Percentiles rank a stretch among this genome's conserved stretches.
These are phyloP conservation scores for Simmondsia chinensis DNA, from an alignment of 148 eudicot species.

Conservation along the genomic window DNA sequence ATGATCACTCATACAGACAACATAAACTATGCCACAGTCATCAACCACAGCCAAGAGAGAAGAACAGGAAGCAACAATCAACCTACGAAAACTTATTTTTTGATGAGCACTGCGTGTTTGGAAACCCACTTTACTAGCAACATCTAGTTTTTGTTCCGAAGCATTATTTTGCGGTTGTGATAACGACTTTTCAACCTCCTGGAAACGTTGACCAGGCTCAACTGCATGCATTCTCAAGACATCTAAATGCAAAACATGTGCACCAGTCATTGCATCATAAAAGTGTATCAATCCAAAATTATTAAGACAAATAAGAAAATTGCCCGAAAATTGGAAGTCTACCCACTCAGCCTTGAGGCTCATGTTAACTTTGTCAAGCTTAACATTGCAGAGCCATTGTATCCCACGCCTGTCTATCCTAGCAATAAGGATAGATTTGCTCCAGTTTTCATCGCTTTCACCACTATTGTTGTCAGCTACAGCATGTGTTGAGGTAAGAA, in stretches of 20 bases:
- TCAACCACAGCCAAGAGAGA: conserved; percentile 62
- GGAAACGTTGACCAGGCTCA: conserved; percentile 16
- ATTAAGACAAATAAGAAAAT: conserved; percentile 69
- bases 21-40: conserved; percentile 58
- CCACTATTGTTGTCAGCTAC: conserved; percentile 11
- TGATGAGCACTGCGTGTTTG: conserved; percentile 12
- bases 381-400: conserved; percentile 70
- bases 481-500: conserved; percentile 24
- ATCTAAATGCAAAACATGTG: conserved; percentile 39
- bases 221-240: conserved; percentile 32
- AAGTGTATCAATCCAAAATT: conserved; percentile 46
- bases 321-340: conserved; percentile 71
- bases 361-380: conserved; percentile 33
- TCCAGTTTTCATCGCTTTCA: conserved; percentile 15
- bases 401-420: conserved; percentile 45
- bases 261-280: conserved; percentile 57
- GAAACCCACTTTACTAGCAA: conserved; percentile 6
- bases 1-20: conserved; percentile 33
- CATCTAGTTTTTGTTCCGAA: conserved; percentile 13
- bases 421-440: conserved; percentile 40
- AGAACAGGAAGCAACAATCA: conserved; percentile 55
- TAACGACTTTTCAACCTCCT: conserved; percentile 13
- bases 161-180: conserved; percentile 9
- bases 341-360: conserved; percentile 51
- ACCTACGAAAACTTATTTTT: conserved; percentile 41